Base-by-base conservation (phyloP, 768 basidiomycete species). In the Suillus americanus region DNA sequence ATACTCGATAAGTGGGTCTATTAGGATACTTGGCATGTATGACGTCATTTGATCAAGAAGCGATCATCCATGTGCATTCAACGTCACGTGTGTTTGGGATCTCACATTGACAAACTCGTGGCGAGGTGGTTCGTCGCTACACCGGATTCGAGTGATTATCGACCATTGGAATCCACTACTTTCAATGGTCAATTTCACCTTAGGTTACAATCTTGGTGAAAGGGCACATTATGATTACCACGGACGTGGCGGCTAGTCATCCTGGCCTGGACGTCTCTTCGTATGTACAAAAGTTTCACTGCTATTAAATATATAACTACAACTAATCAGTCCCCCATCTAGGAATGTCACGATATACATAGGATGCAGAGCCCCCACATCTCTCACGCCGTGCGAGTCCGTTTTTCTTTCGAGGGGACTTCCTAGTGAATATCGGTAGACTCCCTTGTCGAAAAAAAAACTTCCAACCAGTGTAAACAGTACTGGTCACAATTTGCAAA, bases 51-150 rank as follows among this genome's bases (percentile, higher is more conserved):
- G 5, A 28, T 40, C 37, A 59, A 59, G 38, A 20, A 59, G 57
- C 57, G 28, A 28, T 13, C 16, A 38, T 2, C 14, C 10, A 5
- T 30, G 56, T 38, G 57, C 25, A 28, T 59, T 25, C 28, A 30
- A 30, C 28, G 28, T 30, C 28, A n/a, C n/a, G n/a, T 20, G 25
- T 41, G 57, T 28, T 25, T 38, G 25, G 5, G 41, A 59, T 59
- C 38, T 59, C 57, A 40, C n/a, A n/a, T n/a, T n/a, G n/a, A n/a
- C 57, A 25, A 59, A 59, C 57, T 59, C 57, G 25, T 28, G 18
- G 57, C 25, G 38, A 59, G 16, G 41, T 20, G 9, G 12, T 38
- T 40, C 0, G 23, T 40, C 56, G 28, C 56, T 59, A 59, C 56
- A 38, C 16, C 38, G 38, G 56, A 41, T 59, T 59, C 56, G 56